Evolutionary conservation across 345 rosid species (phyloP), one percentile per base, ranked within the genome.

Genomic region (Erodium maritimum): DNA sequence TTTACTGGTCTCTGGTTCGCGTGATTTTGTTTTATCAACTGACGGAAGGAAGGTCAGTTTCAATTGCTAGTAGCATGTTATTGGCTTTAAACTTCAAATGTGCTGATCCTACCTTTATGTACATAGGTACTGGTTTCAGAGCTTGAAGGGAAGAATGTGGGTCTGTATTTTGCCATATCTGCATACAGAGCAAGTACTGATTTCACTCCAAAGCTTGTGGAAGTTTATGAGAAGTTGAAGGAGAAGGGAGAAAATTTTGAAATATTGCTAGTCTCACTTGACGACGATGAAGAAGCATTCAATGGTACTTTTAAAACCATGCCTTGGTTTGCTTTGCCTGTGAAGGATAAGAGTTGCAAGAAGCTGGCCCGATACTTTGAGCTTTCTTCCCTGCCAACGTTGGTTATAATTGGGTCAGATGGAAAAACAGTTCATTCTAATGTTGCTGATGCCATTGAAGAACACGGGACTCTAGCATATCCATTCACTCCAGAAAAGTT

Each of bases 11-110:
- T 63, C 71, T 54, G 60, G 33, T 4, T 59, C 80, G 0, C 81
- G 91, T 4, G 88, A 90, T 67, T 81, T 73, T 58, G 76, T 90
- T 8, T 58, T 90, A 67, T 66, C 88, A 1, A 55, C 63, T 23
- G 73, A 80, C 19, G 83, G 88, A 45, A 71, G 50, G 46, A 66
- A 76, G 90, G 96, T 85, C 66, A 21, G 46, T 18, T 37, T 7
- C 34, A 25, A 7, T 25, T 25, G 33, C n/a, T 51, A 10, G 13
- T 55, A 9, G 29, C 5, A 3, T 23, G 21, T 34, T 29, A 20
- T 45, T 62, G 21, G 50, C 19, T 52, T 23, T 9, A 24, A 50
- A 12, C 25, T 48, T 54, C 51, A 60, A 60, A 51, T 20, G 64
- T 50, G 13, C 46, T 58, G 10, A 25, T 60, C 46, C 13, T 11